Base-by-base conservation (phyloP, 257 asterid genomes). In the Solanum dulcamara region DNA sequence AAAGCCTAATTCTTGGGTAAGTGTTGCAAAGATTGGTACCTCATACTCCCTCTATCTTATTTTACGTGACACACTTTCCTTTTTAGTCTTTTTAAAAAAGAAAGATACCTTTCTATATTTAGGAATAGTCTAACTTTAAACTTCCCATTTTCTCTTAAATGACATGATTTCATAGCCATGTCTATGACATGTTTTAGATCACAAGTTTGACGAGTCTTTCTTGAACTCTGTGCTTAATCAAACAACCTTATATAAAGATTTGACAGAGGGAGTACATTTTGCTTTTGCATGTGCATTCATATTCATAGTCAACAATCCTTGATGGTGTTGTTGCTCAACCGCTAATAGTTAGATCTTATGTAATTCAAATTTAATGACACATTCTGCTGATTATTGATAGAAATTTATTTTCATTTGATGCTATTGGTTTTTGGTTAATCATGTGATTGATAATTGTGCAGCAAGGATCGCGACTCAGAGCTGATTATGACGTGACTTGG, bases 381-480 rank as follows among this genome's bases (percentile, higher is more conserved):
- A 8, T 44, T 24, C 9, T 75, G 38, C 81, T 15, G 38, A 75
- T 75, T 24, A 15, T 26, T 42, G 24, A 75, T 24, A 26, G 81
- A 26, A 7, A 7, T 44, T 6, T 7, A 26, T 75, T 24, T 40
- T 75, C 10, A 75, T 75, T 26, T 75, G 81, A 42, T 75, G 59
- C 38, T 75, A 44, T 75, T 75, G 40, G 14, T 46, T 50, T 42
- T 79, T 46, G 30, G 20, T 86, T 80, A 79, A 9, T 84, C 74
- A 83, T 53, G 80, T 75, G 74, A 85, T 68, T 70, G 17, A 57
- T 72, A 6, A 83, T 37, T 83, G 86, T 90, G 96, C 95, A 97
- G 99, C 89, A 94, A 92, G 99, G 98, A 68, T 93, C 99, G 40
- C 95, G 98, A 17, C 83, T 97, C 93, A 90, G 90, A 87, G 97